Percentiles rank a stretch among this genome's conserved stretches.
phyloP scores from a whole-genome alignment of 192 early-diverging fungal genomes.

The Borealophlyctis nickersoniae region DNA sequence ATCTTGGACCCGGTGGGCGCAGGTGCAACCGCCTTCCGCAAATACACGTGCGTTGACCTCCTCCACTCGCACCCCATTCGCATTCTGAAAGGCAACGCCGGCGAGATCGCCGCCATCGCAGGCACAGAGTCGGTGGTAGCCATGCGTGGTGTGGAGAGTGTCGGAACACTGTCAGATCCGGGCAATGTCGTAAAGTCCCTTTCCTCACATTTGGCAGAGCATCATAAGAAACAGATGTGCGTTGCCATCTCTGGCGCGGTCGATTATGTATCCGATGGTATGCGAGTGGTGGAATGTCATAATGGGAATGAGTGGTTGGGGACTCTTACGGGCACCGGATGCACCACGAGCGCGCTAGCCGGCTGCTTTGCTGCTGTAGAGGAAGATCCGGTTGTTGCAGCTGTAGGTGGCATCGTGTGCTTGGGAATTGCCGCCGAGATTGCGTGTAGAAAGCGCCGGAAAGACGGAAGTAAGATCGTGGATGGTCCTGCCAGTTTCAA shows the following conservation, averaged over 20 bases:
- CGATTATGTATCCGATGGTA: constrained; percentile 78
- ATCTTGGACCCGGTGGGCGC: constrained; percentile 77
- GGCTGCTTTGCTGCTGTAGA: constrained; percentile 70
- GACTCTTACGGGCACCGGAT: constrained; percentile 78
- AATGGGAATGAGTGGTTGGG: constrained; percentile 68
- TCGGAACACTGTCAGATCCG: constrained; percentile 58
- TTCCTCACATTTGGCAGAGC: constrained; percentile 21
- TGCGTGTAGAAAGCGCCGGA: constrained; percentile 34
- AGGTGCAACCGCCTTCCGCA: constrained; percentile 65
- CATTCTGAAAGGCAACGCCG: constrained; percentile 83
- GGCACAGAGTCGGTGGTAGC: constrained; percentile 47
- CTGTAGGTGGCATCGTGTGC: constrained; percentile 57
- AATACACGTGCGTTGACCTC: constrained; percentile 44
- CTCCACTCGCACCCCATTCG: constrained; percentile 52
- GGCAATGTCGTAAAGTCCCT: constrained; percentile 48
- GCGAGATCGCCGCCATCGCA: constrained; percentile 71
- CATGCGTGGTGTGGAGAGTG: constrained; percentile 73
- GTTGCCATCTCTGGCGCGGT: constrained; percentile 74
- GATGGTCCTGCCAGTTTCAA: constrained; percentile 77
- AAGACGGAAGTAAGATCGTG: constrained; percentile 42
- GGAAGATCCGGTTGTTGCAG: constrained; percentile 35
- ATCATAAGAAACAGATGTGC: constrained; percentile 39
- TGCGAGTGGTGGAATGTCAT: constrained; percentile 35
- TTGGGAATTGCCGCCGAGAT: constrained; percentile 74
- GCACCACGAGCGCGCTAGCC: constrained; percentile 63